Conservation (phyloP, 345 rosid genomes). For the Melaleuca quinquenervia region DNA sequence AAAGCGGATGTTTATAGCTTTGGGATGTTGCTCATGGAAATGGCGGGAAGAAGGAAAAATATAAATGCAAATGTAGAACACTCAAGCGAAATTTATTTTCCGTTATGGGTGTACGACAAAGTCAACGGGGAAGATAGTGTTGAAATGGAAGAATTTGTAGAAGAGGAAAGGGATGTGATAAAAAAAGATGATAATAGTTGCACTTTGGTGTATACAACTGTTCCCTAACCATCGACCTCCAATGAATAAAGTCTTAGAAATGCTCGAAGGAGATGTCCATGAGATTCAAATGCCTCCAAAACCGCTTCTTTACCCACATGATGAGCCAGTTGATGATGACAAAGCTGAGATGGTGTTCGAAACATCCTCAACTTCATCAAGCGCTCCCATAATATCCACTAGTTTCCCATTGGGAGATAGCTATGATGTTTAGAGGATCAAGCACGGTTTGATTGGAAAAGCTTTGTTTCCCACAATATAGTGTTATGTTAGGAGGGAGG, state of each 20-base stretch:
- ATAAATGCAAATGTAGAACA: not conserved
- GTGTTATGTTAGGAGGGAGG: not conserved
- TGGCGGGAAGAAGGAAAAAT: not conserved
- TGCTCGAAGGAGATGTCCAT: not conserved
- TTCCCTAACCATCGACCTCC: not conserved
- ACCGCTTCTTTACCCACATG: not conserved
- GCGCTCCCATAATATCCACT: accelerated
- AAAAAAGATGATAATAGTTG: not conserved
- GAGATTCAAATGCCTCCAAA: not conserved
- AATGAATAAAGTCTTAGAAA: not conserved
- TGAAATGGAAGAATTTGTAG: not conserved
- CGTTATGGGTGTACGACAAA: not conserved
- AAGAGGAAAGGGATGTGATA: not conserved
- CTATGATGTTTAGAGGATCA: not conserved
- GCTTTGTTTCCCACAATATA: not conserved
- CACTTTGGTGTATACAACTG: not conserved
- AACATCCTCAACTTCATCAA: not conserved
- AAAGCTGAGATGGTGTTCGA: accelerated
- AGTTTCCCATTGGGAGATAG: not conserved
- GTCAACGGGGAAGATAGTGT: not conserved
- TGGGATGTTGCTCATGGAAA: not conserved
- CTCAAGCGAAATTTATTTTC: not conserved
- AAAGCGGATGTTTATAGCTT: not conserved
- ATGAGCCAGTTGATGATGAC: not conserved
- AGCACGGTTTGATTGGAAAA: not conserved